Conservation (phyloP, 108 stramenopile genomes). For the Nitzschia palea region DNA sequence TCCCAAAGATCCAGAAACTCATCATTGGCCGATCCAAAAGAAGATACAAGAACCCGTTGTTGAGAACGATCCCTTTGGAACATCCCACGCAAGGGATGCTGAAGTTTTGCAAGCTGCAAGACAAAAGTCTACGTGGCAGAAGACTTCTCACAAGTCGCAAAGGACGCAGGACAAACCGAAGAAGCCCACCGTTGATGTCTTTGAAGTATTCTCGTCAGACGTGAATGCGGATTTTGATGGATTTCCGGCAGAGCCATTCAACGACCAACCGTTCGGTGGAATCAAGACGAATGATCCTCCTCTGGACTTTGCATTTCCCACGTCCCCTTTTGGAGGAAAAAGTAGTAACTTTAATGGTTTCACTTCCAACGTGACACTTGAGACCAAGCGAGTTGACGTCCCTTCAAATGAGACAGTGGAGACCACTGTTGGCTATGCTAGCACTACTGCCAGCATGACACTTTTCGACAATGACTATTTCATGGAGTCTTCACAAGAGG, state of each 20-base stretch:
- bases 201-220: neutral
- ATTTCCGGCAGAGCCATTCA: neutral
- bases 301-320: constrained; percentile 6
- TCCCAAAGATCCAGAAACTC: neutral
- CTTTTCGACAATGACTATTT: too few relatives aligned
- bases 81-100: constrained; percentile 6
- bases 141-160: too few relatives aligned
- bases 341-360: neutral
- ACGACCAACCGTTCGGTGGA: neutral
- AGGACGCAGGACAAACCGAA: neutral
- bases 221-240: neutral
- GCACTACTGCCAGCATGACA: too few relatives aligned
- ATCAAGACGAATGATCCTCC: neutral
- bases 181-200: neutral
- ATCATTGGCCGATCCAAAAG: neutral
- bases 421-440: too few relatives aligned
- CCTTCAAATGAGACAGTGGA: too few relatives aligned
- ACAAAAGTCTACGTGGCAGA: neutral
- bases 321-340: constrained; percentile 8
- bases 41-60: neutral
- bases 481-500: too few relatives aligned
- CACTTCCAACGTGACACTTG: too few relatives aligned
- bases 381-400: too few relatives aligned
- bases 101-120: constrained; percentile 9
- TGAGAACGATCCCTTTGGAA: constrained; percentile 4